Conservation (phyloP, 2,329 filamentous ascomycete genomes). For the Decorospora gaudefroyi region DNA sequence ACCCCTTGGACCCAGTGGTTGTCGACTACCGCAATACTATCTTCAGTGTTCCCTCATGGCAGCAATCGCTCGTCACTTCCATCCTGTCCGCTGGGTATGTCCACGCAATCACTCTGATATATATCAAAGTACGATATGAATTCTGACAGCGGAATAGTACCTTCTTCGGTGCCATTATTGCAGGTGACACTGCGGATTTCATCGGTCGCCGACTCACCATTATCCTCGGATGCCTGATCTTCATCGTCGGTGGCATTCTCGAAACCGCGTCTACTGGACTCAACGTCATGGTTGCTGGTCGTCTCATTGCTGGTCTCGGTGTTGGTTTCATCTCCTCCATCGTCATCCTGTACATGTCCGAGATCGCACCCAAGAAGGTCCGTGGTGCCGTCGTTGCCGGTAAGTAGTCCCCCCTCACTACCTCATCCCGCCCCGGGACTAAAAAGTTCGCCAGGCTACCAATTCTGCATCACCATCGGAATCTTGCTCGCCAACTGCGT, state of each 20-base stretch:
- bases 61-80: constrained; percentile 68
- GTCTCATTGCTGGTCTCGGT: constrained; percentile 74
- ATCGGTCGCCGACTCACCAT: constrained; percentile 69
- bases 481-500: constrained; percentile 75
- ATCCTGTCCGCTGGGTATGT: constrained; percentile 67
- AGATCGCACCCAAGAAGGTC: constrained; percentile 71
- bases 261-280: constrained; percentile 66
- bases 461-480: constrained; percentile 83
- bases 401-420: constrained; percentile 1
- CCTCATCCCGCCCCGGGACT: too few species aligned
- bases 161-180: constrained; percentile 71
- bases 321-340: constrained; percentile 72
- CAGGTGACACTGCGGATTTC: constrained; percentile 63
- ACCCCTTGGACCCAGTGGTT: constrained; percentile 62
- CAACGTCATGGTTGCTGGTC: constrained; percentile 69
- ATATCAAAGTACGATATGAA: not conserved
- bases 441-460: constrained; percentile 58
- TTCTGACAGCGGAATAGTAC: constrained; percentile 53
- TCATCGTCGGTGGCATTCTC: constrained; percentile 58
- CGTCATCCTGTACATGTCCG: constrained; percentile 76
- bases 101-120: too few species aligned
- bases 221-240: constrained; percentile 65
- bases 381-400: constrained; percentile 73
- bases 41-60: constrained; percentile 39
- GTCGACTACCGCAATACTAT: constrained; percentile 62